Conservation (phyloP, 129 eudicot genomes). For the Flaveria robusta region DNA sequence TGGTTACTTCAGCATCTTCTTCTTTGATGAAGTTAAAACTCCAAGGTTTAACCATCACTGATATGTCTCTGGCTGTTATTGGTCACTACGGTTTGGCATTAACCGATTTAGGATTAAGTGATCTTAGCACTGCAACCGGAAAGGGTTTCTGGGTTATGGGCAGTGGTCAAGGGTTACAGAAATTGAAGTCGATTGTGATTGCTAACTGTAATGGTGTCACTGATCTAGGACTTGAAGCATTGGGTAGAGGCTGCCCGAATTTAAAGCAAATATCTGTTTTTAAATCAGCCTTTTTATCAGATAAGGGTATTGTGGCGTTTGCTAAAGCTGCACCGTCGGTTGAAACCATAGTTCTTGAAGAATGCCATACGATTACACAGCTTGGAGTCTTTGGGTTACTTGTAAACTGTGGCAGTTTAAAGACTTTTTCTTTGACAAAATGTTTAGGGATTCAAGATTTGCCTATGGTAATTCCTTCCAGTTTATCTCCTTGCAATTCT, state of each 20-base stretch:
- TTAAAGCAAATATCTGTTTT: slow-evolving; percentile 52
- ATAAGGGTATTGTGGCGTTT: slow-evolving; percentile 65
- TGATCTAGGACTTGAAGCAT: slow-evolving; percentile 68
- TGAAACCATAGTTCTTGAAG: slow-evolving; percentile 68
- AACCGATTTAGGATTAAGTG: slow-evolving; percentile 50
- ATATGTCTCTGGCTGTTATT: slow-evolving; percentile 76
- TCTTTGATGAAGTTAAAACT: slow-evolving; percentile 52
- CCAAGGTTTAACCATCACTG: slow-evolving; percentile 54
- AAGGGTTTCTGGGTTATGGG: slow-evolving; percentile 98
- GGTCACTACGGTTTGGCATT: slow-evolving; percentile 71
- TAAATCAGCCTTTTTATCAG: slow-evolving; percentile 56
- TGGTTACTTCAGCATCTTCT: slow-evolving; percentile 56
- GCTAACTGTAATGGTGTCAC: slow-evolving; percentile 67
- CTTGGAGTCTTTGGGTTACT: slow-evolving; percentile 62
- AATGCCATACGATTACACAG: slow-evolving; percentile 79
- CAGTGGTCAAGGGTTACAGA: slow-evolving; percentile 66
- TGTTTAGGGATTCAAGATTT: slow-evolving; percentile 66
- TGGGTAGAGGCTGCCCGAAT: slow-evolving; percentile 70
- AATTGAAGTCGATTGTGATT: slow-evolving; percentile 50
- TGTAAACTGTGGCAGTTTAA: slow-evolving; percentile 49
- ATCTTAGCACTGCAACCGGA: slow-evolving; percentile 61
- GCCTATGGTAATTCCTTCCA: slow-evolving; percentile 37
- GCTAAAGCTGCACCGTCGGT: slow-evolving; percentile 52
- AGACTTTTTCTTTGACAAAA: slow-evolving; percentile 57
- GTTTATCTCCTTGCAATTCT: slow-evolving; percentile 38